Percentiles rank a stretch among this genome's conserved stretches.
Evolutionary conservation across 306 rosid species (phyloP).

Genomic region (Malus sylvestris): DNA sequence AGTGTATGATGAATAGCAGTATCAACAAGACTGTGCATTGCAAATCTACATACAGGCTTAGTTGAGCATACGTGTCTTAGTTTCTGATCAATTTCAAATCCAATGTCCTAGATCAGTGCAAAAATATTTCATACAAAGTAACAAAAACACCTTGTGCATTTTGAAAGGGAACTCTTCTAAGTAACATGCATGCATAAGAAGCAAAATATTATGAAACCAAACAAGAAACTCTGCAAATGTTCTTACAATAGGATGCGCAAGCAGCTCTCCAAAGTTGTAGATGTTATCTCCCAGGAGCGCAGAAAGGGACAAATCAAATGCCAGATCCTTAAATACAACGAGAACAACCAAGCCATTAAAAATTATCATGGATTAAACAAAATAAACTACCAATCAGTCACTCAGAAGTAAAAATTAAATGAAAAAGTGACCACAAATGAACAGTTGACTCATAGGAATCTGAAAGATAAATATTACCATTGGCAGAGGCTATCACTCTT

Average conservation of each 20-base stretch:
- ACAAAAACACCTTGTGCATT: neutral
- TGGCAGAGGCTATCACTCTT: neutral
- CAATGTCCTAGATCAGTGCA: neutral
- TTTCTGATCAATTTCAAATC: neutral
- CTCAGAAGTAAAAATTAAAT: neutral
- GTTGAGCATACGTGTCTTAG: neutral
- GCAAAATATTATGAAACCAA: neutral
- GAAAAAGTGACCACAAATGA: neutral
- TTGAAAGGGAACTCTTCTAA: neutral
- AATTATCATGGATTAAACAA: constrained; percentile 9
- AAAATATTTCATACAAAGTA: neutral
- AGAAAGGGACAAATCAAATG: constrained; percentile 93
- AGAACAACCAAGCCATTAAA: constrained; percentile 4
- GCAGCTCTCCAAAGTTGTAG: constrained; percentile 97
- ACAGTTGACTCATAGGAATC: neutral
- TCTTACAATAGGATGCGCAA: constrained; percentile 97
- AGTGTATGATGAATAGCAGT: neutral
- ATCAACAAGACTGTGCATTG: neutral
- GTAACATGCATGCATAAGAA: neutral
- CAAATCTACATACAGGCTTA: neutral
- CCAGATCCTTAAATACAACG: constrained; percentile 64
- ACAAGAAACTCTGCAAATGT: neutral
- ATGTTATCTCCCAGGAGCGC: constrained; percentile 96
- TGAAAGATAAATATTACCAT: neutral
- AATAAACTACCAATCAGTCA: neutral